Evolutionary conservation across 495 filamentous ascomycete genomes (phyloP).

Genomic region (Apiosordaria backusii): DNA sequence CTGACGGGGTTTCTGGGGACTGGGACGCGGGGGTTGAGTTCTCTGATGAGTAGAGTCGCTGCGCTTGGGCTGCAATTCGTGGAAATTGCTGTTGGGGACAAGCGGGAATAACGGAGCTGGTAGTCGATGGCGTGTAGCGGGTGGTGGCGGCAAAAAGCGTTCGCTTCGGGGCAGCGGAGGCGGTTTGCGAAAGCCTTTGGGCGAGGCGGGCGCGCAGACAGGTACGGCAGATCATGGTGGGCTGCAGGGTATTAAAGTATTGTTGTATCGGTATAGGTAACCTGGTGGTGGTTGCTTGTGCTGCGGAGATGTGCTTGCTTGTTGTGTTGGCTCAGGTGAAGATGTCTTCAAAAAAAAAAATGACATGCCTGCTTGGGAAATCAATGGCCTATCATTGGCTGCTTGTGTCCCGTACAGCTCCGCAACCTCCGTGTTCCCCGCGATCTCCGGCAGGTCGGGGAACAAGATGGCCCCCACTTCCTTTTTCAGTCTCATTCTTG

Average conservation of each 20-base stretch:
- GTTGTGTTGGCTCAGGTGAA: too few species aligned
- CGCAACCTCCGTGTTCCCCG: not conserved
- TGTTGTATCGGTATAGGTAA: not conserved
- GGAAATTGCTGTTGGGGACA: not conserved
- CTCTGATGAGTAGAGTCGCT: not conserved
- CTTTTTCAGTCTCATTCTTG: too few species aligned
- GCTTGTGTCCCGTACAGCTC: not conserved
- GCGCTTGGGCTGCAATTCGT: not conserved
- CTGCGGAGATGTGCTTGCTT: too few species aligned
- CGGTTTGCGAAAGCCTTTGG: not conserved
- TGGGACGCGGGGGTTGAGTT: not conserved
- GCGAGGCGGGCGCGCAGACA: conserved; percentile 23
- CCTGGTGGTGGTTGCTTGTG: not conserved
- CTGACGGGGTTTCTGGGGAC: conserved; percentile 6
- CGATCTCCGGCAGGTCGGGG: not conserved
- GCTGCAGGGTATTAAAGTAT: too few species aligned
- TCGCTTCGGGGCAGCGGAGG: not conserved
- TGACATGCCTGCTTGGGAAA: not conserved
- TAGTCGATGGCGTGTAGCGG: not conserved
- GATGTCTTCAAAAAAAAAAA: not conserved
- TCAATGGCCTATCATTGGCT: not conserved
- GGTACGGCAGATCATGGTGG: conserved; percentile 27
- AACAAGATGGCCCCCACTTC: not conserved
- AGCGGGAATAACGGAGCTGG: not conserved
- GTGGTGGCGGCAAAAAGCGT: conserved; percentile 9